Conservation (phyloP, 2,329 filamentous ascomycete species). For the Amauroascus verrucosus region DNA sequence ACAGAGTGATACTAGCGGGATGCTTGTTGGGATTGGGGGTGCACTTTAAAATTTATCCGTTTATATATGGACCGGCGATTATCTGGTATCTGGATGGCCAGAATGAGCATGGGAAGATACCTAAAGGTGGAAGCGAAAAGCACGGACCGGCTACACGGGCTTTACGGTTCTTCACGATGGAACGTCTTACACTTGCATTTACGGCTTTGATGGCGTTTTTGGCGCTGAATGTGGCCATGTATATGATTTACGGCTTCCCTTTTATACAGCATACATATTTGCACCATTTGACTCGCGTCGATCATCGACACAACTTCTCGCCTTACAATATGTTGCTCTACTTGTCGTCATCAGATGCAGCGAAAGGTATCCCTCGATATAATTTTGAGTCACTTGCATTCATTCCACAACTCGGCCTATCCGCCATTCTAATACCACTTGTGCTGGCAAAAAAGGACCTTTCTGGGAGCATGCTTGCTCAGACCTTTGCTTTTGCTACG, state of each 20-base stretch:
- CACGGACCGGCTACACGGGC: slow-evolving; percentile 4
- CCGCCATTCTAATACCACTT: slow-evolving; percentile 64
- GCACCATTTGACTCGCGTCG: slow-evolving; percentile 83
- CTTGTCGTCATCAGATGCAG: slow-evolving; percentile 58
- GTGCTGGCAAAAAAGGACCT: slow-evolving; percentile 71
- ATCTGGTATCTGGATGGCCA: slow-evolving; percentile 35
- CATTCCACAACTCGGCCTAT: slow-evolving; percentile 72
- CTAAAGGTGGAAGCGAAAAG: not conserved
- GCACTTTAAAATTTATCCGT: slow-evolving; percentile 98
- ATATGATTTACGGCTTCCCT: slow-evolving; percentile 60
- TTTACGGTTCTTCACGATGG: slow-evolving; percentile 29
- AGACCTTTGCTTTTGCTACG: slow-evolving; percentile 93
- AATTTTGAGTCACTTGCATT: slow-evolving; percentile 74
- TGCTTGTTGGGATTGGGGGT: slow-evolving; percentile 70
- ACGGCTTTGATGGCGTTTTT: slow-evolving; percentile 64
- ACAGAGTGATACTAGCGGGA: slow-evolving; percentile 56
- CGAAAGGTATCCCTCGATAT: slow-evolving; percentile 23
- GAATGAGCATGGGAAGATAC: slow-evolving; percentile 11
- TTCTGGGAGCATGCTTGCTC: slow-evolving; percentile 74
- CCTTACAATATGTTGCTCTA: slow-evolving; percentile 91
- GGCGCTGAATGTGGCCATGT: slow-evolving; percentile 69
- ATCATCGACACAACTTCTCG: slow-evolving; percentile 97
- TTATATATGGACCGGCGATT: slow-evolving; percentile 68
- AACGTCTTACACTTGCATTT: slow-evolving; percentile 33
- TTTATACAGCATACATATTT: slow-evolving; percentile 87